Percentiles rank a stretch among this genome's conserved stretches.
Evolutionary conservation across 2,329 filamentous ascomycete species (phyloP).

Genomic region (Scedosporium dehoogii): DNA sequence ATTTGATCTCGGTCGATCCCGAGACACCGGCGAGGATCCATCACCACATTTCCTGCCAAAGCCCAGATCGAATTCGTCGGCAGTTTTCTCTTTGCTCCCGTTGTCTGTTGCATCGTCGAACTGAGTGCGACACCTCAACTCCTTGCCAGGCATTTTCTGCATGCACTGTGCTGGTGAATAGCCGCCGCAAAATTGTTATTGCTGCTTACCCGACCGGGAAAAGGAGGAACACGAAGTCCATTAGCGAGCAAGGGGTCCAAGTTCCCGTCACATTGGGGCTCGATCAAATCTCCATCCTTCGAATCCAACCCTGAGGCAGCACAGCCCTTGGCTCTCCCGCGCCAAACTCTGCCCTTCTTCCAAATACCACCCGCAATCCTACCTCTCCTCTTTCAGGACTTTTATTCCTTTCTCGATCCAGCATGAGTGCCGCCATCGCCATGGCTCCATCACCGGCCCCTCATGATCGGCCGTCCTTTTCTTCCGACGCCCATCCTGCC

Average conservation of each 20-base stretch:
- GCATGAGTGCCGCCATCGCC: conserved; percentile 58
- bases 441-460: conserved; percentile 61
- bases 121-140: background rate
- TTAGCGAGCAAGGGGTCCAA: conserved; percentile 2
- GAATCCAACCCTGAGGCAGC: conserved; percentile 1
- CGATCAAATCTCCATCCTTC: background rate
- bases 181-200: conserved; percentile 6
- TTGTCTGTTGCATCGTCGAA: background rate
- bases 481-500: conserved; percentile 36
- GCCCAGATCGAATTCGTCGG: background rate
- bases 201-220: conserved; percentile 7
- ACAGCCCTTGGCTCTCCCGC: conserved; percentile 1
- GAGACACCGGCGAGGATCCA: no score
- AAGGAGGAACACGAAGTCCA: conserved; percentile 2
- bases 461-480: conserved; percentile 51
- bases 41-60: background rate
- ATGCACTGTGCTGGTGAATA: conserved; percentile 4
- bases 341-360: background rate
- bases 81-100: background rate
- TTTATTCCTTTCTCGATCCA: conserved; percentile 16
- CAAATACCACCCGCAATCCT: background rate
- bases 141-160: background rate
- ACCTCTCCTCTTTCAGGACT: background rate
- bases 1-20: background rate
- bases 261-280: background rate